phyloP scores from a whole-genome alignment of 1,284 basidiomycete species.

The Xanthoconium separans region DNA sequence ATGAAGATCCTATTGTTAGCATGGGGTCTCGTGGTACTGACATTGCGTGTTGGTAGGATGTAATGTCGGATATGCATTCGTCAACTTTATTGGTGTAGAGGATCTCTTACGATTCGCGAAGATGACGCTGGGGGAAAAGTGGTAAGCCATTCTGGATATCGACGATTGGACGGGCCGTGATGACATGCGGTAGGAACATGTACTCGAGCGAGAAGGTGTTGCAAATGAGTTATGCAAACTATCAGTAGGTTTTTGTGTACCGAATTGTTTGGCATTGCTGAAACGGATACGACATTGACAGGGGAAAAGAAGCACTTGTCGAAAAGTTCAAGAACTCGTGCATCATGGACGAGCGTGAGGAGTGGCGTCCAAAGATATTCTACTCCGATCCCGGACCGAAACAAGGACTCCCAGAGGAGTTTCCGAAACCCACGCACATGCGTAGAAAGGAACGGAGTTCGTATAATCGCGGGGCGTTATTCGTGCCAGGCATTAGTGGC shows the following conservation, averaged over 20 bases:
- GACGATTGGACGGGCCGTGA: conserved; percentile 5
- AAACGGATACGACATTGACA: conserved; percentile 27
- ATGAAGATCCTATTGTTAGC: conserved; percentile 18
- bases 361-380: conserved; percentile 84
- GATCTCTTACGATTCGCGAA: conserved; percentile 76
- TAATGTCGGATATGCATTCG: conserved; percentile 86
- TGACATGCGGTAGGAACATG: conserved; percentile 62
- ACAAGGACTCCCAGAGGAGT: conserved; percentile 75
- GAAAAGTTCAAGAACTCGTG: conserved; percentile 86
- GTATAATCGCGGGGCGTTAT: conserved; percentile 69
- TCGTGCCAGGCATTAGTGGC: conserved; percentile 45
- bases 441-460: conserved; percentile 75
- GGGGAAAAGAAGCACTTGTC: conserved; percentile 83
- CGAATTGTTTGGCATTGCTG: conserved; percentile 8
- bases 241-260: conserved; percentile 56
- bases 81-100: conserved; percentile 79
- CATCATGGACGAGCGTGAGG: conserved; percentile 79
- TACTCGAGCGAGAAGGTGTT: conserved; percentile 85
- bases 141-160: conserved; percentile 41
- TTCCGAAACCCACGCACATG: conserved; percentile 76
- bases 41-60: conserved; percentile 50
- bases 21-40: conserved; percentile 14
- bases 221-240: conserved; percentile 85
- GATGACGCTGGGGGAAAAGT: conserved; percentile 71
- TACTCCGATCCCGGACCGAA: conserved; percentile 67